Percentiles rank a stretch among this genome's conserved stretches.
Evolutionary conservation across 1,284 basidiomycete species (phyloP).

Genomic region (Trichosporon coremiiforme): DNA sequence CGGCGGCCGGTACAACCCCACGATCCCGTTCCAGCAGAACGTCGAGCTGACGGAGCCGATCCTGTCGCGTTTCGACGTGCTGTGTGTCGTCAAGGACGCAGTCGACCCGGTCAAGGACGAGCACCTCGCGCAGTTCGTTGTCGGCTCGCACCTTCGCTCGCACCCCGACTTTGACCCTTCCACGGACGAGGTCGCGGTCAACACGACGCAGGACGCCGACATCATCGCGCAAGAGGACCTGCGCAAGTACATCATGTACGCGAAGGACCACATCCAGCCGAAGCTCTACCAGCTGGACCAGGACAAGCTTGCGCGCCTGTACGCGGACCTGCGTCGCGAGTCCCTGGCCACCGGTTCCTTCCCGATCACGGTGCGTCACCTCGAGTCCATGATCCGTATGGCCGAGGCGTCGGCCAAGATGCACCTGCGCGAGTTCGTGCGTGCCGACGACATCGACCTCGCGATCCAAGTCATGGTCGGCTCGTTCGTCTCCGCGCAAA

Average conservation of each 20-base stretch:
- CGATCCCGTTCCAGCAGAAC: slow-evolving; percentile 96
- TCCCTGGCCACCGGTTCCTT: slow-evolving; percentile 95
- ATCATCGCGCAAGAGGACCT: slow-evolving; percentile 95
- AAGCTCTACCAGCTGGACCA: slow-evolving; percentile 94
- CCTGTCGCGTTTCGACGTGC: slow-evolving; percentile 95
- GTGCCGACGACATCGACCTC: slow-evolving; percentile 93
- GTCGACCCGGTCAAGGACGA: slow-evolving; percentile 98
- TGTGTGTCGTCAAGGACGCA: slow-evolving; percentile 97
- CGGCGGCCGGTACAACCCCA: slow-evolving; percentile 94
- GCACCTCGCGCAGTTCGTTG: slow-evolving; percentile 92
- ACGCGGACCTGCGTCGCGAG: slow-evolving; percentile 94
- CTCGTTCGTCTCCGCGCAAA: slow-evolving; percentile 94
- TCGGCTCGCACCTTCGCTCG: slow-evolving; percentile 89
- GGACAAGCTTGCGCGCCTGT: slow-evolving; percentile 91
- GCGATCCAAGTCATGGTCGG: slow-evolving; percentile 94
- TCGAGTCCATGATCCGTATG: slow-evolving; percentile 99
- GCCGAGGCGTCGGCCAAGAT: slow-evolving; percentile 98
- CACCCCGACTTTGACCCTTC: slow-evolving; percentile 89
- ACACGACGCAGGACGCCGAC: slow-evolving; percentile 85
- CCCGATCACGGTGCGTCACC: slow-evolving; percentile 95
- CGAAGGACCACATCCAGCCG: slow-evolving; percentile 86
- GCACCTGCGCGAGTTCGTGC: slow-evolving; percentile 93
- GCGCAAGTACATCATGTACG: slow-evolving; percentile 99
- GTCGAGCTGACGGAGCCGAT: slow-evolving; percentile 99
- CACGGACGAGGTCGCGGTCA: slow-evolving; percentile 82